A percentile compares a stretch with the other conserved stretches of the same genome.
Conservation (phyloP, 345 rosid species). For the Citrus australasica region DNA sequence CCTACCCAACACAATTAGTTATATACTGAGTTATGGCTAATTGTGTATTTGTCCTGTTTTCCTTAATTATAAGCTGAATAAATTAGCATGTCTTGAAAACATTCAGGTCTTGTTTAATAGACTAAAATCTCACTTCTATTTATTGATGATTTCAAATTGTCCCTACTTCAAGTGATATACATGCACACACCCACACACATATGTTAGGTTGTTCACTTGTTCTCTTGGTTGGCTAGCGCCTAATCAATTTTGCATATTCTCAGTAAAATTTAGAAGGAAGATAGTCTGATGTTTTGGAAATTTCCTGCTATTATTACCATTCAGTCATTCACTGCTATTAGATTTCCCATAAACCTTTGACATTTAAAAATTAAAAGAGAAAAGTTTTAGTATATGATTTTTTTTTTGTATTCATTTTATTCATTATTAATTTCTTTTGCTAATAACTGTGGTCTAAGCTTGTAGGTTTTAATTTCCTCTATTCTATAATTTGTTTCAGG, state of each 20-base stretch:
- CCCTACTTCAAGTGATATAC: background rate
- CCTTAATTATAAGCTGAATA: background rate
- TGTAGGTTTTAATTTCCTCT: background rate
- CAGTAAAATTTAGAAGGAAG: background rate
- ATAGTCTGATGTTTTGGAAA: background rate
- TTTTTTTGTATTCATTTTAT: background rate
- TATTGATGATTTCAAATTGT: background rate
- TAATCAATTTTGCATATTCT: background rate
- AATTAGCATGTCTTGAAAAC: background rate
- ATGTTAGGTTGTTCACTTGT: background rate
- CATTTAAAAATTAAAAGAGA: too few relatives aligned
- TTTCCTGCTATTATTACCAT: background rate
- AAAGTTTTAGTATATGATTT: background rate
- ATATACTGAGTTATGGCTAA: constrained; percentile 3
- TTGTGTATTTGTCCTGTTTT: background rate
- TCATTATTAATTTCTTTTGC: background rate
- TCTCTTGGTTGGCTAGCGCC: background rate
- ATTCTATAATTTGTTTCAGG: constrained; percentile 25
- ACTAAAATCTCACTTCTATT: background rate
- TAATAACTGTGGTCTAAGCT: background rate
- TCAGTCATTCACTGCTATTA: background rate
- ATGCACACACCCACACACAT: too few relatives aligned
- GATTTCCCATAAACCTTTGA: background rate
- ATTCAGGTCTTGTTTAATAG: background rate
- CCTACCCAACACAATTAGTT: background rate